Percentiles rank a stretch among this genome's conserved stretches.
Conservation (phyloP, 2,329 filamentous ascomycete species). For the Penicillium rolfsii region DNA sequence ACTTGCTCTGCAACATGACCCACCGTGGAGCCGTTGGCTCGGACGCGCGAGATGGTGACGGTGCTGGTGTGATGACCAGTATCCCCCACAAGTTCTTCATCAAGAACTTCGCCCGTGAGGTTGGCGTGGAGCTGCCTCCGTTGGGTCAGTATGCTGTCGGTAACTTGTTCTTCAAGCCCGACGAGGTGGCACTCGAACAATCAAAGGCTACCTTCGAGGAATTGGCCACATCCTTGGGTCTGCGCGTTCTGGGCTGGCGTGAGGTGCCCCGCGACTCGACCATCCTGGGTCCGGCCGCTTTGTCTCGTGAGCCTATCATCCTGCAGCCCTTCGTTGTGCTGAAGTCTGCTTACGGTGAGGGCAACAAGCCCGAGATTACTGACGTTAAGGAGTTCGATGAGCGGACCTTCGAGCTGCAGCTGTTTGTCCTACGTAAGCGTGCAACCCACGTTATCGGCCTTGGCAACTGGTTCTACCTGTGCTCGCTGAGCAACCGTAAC, state of each 20-base stretch:
- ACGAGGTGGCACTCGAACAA: conserved; percentile 84
- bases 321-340: conserved; percentile 94
- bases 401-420: conserved; percentile 83
- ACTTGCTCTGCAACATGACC: conserved; percentile 99
- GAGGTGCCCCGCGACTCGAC: conserved; percentile 92
- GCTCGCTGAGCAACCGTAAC: conserved; percentile 95
- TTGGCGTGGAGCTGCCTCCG: conserved; percentile 82
- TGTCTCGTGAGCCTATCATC: conserved; percentile 92
- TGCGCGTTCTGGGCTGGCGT: conserved; percentile 94
- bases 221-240: conserved; percentile 81
- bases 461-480: conserved; percentile 98
- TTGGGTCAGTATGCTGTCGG: conserved; percentile 94
- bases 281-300: conserved; percentile 86
- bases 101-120: conserved; percentile 95
- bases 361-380: conserved; percentile 74
- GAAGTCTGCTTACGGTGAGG: conserved; percentile 79
- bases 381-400: conserved; percentile 83
- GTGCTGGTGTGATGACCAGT: conserved; percentile 98
- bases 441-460: conserved; percentile 92
- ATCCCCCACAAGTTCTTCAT: conserved; percentile 98
- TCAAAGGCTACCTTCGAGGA: conserved; percentile 93
- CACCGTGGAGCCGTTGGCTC: conserved; percentile 97
- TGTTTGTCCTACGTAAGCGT: conserved; percentile 93
- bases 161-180: conserved; percentile 98
- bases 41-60: conserved; percentile 95